Conservation (phyloP, 306 rosid species). For the Senna siamea region DNA sequence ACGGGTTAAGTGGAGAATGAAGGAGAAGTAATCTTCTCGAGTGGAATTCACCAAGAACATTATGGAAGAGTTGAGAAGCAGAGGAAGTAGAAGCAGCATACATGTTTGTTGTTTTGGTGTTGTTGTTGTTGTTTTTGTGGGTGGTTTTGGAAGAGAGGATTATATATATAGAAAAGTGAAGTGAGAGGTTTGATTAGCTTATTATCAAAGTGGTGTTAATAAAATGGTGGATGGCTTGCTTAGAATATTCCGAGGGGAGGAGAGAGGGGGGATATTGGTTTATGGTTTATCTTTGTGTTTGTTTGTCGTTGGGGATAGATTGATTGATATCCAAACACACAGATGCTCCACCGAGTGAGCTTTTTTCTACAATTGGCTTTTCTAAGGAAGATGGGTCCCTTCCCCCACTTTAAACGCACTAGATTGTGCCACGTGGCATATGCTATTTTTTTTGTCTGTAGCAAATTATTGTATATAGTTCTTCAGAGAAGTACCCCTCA, state of each 20-base stretch:
- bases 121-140: no score
- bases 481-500: no score
- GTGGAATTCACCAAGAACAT: no score
- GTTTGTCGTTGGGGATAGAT: conserved; percentile 38
- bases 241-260: conserved; percentile 43
- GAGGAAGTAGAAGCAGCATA: conserved; percentile 45
- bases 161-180: not conserved
- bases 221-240: not conserved
- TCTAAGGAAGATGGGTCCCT: conserved; percentile 51
- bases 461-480: no score
- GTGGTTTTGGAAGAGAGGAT: not conserved
- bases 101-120: no score
- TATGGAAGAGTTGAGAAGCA: conserved; percentile 39
- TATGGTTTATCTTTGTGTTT: not conserved
- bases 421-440: conserved; percentile 41
- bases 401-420: conserved; percentile 47
- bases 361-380: conserved; percentile 49
- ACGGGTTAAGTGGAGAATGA: conserved; percentile 45
- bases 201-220: no score
- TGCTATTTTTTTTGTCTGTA: no score
- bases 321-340: conserved; percentile 24
- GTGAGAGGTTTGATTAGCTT: no score
- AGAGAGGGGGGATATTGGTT: no score
- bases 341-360: conserved; percentile 59
- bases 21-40: conserved; percentile 78